Conservation (phyloP, 352 stramenopile species). For the Pythium dissotocum region DNA sequence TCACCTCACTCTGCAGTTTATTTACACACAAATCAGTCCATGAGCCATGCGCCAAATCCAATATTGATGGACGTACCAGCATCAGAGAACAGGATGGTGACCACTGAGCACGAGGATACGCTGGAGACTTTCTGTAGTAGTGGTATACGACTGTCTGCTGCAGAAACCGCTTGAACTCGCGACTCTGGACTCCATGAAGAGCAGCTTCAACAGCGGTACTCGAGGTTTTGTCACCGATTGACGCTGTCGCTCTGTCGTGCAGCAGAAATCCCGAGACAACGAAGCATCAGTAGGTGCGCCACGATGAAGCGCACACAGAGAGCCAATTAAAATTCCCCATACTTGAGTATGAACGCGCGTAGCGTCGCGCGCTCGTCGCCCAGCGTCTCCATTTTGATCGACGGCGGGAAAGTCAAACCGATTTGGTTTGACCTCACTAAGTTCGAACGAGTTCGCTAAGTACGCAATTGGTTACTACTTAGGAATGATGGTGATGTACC, state of each 20-base stretch:
- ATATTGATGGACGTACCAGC: constrained; percentile 4
- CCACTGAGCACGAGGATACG: constrained; percentile 11
- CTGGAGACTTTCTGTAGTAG: constrained; percentile 14
- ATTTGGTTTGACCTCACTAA: background rate
- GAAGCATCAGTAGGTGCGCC: background rate
- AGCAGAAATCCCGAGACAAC: background rate
- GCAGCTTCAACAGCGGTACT: background rate
- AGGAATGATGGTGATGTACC: background rate
- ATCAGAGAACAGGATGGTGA: constrained; percentile 7
- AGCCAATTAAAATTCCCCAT: background rate
- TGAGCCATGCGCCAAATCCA: no score
- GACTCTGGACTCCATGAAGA: background rate
- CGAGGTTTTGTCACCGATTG: background rate
- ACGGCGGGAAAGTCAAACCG: constrained; percentile 10
- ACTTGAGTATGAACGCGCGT: constrained; percentile 14
- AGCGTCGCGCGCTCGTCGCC: constrained; percentile 11
- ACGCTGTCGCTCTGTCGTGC: background rate
- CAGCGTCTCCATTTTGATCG: constrained; percentile 12
- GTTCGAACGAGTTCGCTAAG: background rate
- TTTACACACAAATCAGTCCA: no score
- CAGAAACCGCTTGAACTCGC: constrained; percentile 17
- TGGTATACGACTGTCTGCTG: constrained; percentile 17
- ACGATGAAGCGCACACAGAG: background rate
- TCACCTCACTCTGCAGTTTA: constrained; percentile 20
- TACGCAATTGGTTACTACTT: background rate